These are phyloP conservation scores for Ascochyta rabiei DNA, from an alignment of 2,329 filamentous ascomycete species.

Conservation along the genomic window DNA sequence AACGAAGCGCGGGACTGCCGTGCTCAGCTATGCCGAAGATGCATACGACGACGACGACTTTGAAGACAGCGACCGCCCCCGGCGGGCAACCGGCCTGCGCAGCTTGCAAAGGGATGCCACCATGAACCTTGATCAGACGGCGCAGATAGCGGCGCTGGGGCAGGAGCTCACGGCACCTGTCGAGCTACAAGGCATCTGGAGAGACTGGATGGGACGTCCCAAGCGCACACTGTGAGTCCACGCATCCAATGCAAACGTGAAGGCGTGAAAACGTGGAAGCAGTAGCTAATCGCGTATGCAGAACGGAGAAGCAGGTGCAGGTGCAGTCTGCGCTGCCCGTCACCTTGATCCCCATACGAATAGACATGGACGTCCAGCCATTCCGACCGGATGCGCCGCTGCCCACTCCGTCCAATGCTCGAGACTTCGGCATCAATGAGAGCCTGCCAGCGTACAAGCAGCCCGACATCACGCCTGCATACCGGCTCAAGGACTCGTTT, in stretches of 20 bases:
- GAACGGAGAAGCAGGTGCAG: slow-evolving; percentile 66
- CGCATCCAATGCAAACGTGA: background rate
- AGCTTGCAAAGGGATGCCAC: slow-evolving; percentile 72
- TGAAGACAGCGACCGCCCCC: slow-evolving; percentile 73
- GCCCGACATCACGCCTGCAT: slow-evolving; percentile 80
- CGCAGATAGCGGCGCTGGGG: slow-evolving; percentile 76
- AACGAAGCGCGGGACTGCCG: slow-evolving; percentile 95
- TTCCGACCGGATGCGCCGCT: slow-evolving; percentile 72
- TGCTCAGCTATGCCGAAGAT: slow-evolving; percentile 98
- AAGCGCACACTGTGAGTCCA: slow-evolving; percentile 55
- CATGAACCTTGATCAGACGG: slow-evolving; percentile 62
- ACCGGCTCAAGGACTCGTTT: slow-evolving; percentile 92
- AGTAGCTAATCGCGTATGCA: slow-evolving; percentile 29
- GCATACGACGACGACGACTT: slow-evolving; percentile 86
- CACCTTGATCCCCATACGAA: slow-evolving; percentile 92
- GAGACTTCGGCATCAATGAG: slow-evolving; percentile 68
- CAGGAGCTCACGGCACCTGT: slow-evolving; percentile 82
- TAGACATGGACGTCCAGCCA: slow-evolving; percentile 88
- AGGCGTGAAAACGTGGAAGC: background rate
- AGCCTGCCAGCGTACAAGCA: slow-evolving; percentile 77
- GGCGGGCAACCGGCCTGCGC: slow-evolving; percentile 77
- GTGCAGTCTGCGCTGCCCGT: slow-evolving; percentile 78
- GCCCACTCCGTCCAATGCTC: slow-evolving; percentile 65
- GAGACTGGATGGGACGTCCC: slow-evolving; percentile 90
- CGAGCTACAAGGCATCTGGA: slow-evolving; percentile 86